A percentile compares a stretch with the other conserved stretches of the same genome.
These are phyloP conservation scores for Citrus maxima DNA, from an alignment of 345 rosid species.

Conservation along the genomic window DNA sequence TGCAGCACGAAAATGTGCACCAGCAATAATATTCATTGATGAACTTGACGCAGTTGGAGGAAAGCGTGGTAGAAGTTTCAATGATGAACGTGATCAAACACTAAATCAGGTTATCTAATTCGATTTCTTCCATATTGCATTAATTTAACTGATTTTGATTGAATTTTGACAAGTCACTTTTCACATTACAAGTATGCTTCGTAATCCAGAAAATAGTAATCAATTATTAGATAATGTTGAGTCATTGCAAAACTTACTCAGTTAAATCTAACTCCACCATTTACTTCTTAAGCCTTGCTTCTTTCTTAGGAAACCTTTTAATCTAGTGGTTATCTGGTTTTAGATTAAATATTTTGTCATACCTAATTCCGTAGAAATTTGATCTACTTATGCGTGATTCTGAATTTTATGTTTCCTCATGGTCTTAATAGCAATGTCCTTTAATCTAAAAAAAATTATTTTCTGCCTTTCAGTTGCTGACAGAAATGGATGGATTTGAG, in stretches of 20 bases:
- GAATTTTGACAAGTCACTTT: neutral
- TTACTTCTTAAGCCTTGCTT: neutral
- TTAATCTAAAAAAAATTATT: neutral
- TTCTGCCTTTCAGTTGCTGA: slow-evolving; percentile 64
- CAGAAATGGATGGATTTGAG: slow-evolving; percentile 98
- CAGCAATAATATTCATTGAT: slow-evolving; percentile 89
- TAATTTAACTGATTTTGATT: neutral
- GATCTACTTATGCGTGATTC: neutral
- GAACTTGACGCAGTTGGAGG: slow-evolving; percentile 99
- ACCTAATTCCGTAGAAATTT: neutral
- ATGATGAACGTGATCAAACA: slow-evolving; percentile 96
- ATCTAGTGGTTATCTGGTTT: neutral
- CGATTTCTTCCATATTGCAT: neutral
- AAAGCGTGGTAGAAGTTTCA: slow-evolving; percentile 94
- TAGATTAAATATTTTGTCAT: neutral
- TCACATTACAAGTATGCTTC: neutral
- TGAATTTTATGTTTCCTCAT: neutral
- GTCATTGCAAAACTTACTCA: neutral
- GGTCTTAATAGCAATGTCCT: neutral
- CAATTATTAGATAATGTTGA: neutral
- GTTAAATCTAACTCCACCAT: neutral
- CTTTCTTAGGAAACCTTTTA: neutral
- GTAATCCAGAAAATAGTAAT: neutral
- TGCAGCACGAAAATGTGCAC: slow-evolving; percentile 76
- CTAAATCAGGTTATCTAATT: slow-evolving; percentile 67